Conservation (phyloP, 1,139 yeast genomes). For the Meyerozyma guilliermondii region DNA sequence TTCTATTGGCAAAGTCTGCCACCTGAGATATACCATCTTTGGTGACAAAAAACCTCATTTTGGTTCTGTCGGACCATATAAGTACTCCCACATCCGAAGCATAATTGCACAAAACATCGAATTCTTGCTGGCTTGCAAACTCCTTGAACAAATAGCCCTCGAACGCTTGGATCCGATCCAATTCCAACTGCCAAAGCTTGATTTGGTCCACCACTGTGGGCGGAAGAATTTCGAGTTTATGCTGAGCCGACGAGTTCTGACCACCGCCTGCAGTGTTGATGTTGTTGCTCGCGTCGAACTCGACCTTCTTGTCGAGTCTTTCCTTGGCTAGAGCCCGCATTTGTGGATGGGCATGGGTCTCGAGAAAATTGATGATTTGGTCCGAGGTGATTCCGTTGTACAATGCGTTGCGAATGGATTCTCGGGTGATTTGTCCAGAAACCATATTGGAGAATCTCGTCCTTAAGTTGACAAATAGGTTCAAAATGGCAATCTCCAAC, state of each 20-base stretch:
- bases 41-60: slow-evolving; percentile 73
- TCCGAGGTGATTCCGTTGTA: slow-evolving; percentile 91
- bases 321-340: slow-evolving; percentile 74
- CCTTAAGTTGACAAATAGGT: slow-evolving; percentile 77
- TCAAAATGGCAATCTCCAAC: slow-evolving; percentile 86
- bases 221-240: slow-evolving; percentile 65
- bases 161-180: slow-evolving; percentile 85
- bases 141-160: slow-evolving; percentile 89
- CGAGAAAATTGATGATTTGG: slow-evolving; percentile 83
- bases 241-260: slow-evolving; percentile 28
- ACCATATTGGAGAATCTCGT: slow-evolving; percentile 90
- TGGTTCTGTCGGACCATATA: slow-evolving; percentile 73
- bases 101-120: slow-evolving; percentile 63
- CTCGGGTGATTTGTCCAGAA: slow-evolving; percentile 89
- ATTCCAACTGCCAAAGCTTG: slow-evolving; percentile 90
- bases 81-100: slow-evolving; percentile 90
- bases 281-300: slow-evolving; percentile 55
- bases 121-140: slow-evolving; percentile 74
- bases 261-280: slow-evolving; percentile 45
- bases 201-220: slow-evolving; percentile 97
- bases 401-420: slow-evolving; percentile 80
- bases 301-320: slow-evolving; percentile 58
- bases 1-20: slow-evolving; percentile 77
- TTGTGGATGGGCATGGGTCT: slow-evolving; percentile 92
- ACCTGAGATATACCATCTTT: slow-evolving; percentile 86